A percentile compares a stretch with the other conserved stretches of the same genome.
Evolutionary conservation across 306 rosid genomes (phyloP).

Genomic region (Fragaria nilgerrensis): DNA sequence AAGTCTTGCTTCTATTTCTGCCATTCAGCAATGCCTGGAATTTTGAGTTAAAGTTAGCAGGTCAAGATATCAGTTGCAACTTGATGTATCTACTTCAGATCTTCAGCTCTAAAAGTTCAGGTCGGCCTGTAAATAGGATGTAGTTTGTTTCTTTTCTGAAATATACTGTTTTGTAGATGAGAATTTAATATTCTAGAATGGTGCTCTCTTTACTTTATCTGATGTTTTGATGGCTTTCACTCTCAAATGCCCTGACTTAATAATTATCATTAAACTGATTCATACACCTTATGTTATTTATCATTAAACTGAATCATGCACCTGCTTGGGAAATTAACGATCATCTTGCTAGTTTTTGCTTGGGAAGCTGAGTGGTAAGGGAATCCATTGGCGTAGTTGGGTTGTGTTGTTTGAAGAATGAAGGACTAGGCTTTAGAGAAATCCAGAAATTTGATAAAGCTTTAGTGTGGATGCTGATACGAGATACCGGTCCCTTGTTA

Average conservation of each 20-base stretch:
- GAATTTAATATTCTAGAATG: background rate
- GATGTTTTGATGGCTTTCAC: background rate
- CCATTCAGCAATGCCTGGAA: constrained; percentile 13
- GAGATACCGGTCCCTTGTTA: no score
- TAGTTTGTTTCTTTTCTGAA: constrained; percentile 23
- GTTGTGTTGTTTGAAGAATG: no score
- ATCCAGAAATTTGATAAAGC: no score
- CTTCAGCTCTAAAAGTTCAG: constrained; percentile 31
- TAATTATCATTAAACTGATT: background rate
- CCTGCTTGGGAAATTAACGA: no score
- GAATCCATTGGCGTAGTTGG: no score
- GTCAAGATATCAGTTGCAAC: constrained; percentile 18
- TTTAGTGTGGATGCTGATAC: no score
- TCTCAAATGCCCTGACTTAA: background rate
- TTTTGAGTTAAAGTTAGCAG: constrained; percentile 10
- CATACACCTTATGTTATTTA: background rate
- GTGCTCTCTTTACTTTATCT: constrained; percentile 1
- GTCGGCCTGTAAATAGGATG: constrained; percentile 45
- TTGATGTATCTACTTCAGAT: constrained; percentile 17
- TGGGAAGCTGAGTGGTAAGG: no score
- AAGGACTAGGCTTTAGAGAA: no score
- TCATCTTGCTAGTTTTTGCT: no score
- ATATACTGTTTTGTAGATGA: background rate
- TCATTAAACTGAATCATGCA: background rate
- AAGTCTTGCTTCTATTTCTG: constrained; percentile 25